Percentiles rank a stretch among this genome's conserved stretches.
Evolutionary conservation across 2,329 filamentous ascomycete genomes (phyloP).

Genomic region (Fusarium citri): DNA sequence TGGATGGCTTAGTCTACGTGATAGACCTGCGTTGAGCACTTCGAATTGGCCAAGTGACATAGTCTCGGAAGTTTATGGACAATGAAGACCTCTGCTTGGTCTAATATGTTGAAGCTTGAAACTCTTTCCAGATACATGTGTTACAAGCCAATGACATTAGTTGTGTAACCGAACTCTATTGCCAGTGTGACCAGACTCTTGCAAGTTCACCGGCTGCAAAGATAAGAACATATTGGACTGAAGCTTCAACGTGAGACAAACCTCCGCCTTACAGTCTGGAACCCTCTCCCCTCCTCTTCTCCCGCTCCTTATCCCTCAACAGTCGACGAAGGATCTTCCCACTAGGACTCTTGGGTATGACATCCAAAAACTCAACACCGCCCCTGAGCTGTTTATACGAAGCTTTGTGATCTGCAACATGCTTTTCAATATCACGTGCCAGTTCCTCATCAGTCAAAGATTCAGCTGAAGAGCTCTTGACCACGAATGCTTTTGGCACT

Average conservation of each 20-base stretch:
- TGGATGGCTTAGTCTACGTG: no score
- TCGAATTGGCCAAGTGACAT: neutral
- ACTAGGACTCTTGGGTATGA: conserved; percentile 69
- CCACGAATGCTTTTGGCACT: conserved; percentile 72
- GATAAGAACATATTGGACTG: neutral
- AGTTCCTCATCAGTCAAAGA: conserved; percentile 62
- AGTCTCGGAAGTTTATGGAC: neutral
- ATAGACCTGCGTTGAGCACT: no score
- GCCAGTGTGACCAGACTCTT: neutral
- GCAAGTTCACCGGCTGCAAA: neutral
- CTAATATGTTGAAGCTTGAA: neutral
- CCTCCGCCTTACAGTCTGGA: neutral
- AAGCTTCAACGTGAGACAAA: neutral
- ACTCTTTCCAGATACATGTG: neutral
- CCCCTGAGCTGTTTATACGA: conserved; percentile 63
- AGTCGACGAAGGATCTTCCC: conserved; percentile 61
- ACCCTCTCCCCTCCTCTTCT: neutral
- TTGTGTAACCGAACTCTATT: neutral
- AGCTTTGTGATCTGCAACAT: conserved; percentile 74
- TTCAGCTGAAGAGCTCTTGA: conserved; percentile 55
- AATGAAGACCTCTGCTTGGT: neutral
- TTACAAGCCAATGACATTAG: neutral
- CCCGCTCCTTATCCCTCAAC: conserved; percentile 7
- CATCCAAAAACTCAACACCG: conserved; percentile 62
- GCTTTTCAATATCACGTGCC: conserved; percentile 63